Conservation (phyloP, 306 rosid genomes). For the Medicago ruthenica region DNA sequence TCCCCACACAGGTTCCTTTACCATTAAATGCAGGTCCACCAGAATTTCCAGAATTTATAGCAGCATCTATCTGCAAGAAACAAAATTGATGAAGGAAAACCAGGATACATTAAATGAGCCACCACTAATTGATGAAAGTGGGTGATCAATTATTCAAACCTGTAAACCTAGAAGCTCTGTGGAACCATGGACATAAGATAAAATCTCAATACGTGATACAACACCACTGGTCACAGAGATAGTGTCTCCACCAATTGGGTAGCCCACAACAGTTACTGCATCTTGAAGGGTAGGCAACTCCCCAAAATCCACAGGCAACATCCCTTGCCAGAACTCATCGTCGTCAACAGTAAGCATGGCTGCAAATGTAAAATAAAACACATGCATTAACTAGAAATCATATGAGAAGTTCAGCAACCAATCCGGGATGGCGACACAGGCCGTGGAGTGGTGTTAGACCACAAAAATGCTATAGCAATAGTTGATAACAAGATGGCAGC, state of each 20-base stretch:
- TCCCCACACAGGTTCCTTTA: constrained; percentile 93
- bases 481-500: background rate
- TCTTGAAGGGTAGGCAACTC: constrained; percentile 89
- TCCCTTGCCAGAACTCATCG: constrained; percentile 95
- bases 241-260: constrained; percentile 97
- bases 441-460: background rate
- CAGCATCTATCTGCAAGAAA: constrained; percentile 85
- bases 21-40: constrained; percentile 98
- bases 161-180: constrained; percentile 97
- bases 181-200: constrained; percentile 93
- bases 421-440: background rate
- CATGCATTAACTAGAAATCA: constrained; percentile 37
- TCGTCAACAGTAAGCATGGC: constrained; percentile 91
- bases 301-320: constrained; percentile 86
- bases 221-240: constrained; percentile 99
- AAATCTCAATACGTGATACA: constrained; percentile 91
- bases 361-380: constrained; percentile 51
- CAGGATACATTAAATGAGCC: constrained; percentile 15
- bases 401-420: constrained; percentile 20
- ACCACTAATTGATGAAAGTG: constrained; percentile 15
- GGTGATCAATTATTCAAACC: constrained; percentile 54
- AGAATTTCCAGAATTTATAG: constrained; percentile 96
- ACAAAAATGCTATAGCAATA: background rate
- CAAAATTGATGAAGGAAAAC: constrained; percentile 32
- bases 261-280: constrained; percentile 95